phyloP scores from a whole-genome alignment of 2,329 filamentous ascomycete genomes.

The Xylaria sp. region DNA sequence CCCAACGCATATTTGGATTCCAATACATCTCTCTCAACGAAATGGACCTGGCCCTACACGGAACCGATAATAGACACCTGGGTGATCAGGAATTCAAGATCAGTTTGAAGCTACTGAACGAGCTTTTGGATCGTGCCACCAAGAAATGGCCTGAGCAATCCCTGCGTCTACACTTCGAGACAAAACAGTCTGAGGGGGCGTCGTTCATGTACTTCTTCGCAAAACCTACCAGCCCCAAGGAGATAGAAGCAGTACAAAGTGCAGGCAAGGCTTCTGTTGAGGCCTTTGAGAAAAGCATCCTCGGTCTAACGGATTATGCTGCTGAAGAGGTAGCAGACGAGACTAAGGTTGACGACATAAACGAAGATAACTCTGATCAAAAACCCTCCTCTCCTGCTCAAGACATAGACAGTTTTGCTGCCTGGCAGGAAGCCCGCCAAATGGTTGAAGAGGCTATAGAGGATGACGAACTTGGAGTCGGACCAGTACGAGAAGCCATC shows the following conservation, averaged over 20 bases:
- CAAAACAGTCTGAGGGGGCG: slow-evolving; percentile 63
- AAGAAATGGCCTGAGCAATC: slow-evolving; percentile 79
- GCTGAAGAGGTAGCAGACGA: slow-evolving; percentile 35
- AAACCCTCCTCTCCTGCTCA: slow-evolving; percentile 37
- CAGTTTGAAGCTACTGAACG: slow-evolving; percentile 82
- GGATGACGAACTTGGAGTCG: slow-evolving; percentile 65
- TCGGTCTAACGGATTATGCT: slow-evolving; percentile 59
- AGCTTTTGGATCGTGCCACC: slow-evolving; percentile 80
- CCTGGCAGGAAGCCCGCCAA: slow-evolving; percentile 66
- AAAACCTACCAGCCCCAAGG: slow-evolving; percentile 79
- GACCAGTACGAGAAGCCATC: slow-evolving; percentile 64
- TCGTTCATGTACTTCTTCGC: slow-evolving; percentile 90
- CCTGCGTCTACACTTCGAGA: slow-evolving; percentile 84
- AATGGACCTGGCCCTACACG: slow-evolving; percentile 92
- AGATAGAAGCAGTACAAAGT: slow-evolving; percentile 80
- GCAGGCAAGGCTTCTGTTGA: slow-evolving; percentile 72
- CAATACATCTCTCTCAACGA: slow-evolving; percentile 90
- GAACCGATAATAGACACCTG: slow-evolving; percentile 70
- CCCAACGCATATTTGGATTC: slow-evolving; percentile 94
- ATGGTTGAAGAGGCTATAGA: slow-evolving; percentile 68
- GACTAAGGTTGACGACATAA: slow-evolving; percentile 39
- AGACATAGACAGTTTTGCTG: slow-evolving; percentile 51
- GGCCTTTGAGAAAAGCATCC: slow-evolving; percentile 73
- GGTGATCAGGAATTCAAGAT: slow-evolving; percentile 88
- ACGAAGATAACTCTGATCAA: slow-evolving; percentile 13